Conservation (phyloP, 2,329 filamentous ascomycete species). For the Hortaea werneckii region DNA sequence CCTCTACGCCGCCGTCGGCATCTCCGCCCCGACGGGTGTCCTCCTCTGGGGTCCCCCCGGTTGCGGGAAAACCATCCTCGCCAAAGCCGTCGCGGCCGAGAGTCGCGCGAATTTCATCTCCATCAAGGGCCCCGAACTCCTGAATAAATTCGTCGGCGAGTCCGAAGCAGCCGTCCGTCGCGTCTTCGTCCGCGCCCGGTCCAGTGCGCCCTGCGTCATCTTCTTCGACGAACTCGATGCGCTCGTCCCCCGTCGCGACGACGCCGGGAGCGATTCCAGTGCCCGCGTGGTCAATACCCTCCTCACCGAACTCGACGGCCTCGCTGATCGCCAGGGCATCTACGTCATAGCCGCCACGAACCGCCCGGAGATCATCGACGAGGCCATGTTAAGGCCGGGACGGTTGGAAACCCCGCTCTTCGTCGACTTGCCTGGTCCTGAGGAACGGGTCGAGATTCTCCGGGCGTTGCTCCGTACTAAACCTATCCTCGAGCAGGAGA, state of each 20-base stretch:
- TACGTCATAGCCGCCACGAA: conserved; percentile 95
- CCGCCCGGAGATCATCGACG: conserved; percentile 89
- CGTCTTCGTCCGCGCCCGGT: conserved; percentile 79
- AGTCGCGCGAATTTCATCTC: conserved; percentile 96
- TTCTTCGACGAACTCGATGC: conserved; percentile 98
- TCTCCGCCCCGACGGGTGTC: conserved; percentile 73
- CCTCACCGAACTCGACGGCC: conserved; percentile 85
- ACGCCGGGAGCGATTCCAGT: conserved; percentile 65
- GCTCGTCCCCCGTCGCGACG: conserved; percentile 74
- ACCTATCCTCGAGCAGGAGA: too few species aligned
- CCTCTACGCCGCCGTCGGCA: conserved; percentile 64
- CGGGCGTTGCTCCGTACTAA: conserved; percentile 51
- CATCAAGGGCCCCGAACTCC: conserved; percentile 87
- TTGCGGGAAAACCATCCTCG: conserved; percentile 91
- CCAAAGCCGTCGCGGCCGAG: conserved; percentile 92
- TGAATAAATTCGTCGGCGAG: conserved; percentile 97
- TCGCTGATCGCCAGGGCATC: conserved; percentile 64
- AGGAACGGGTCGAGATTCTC: conserved; percentile 79
- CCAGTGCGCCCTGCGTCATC: conserved; percentile 81
- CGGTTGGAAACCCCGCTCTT: conserved; percentile 82
- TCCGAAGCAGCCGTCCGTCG: conserved; percentile 87
- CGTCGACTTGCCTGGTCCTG: conserved; percentile 69
- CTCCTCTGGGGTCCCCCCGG: conserved; percentile 94
- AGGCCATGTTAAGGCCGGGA: conserved; percentile 85
- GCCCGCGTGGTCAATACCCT: conserved; percentile 89